phyloP scores from a whole-genome alignment of 2,329 filamentous ascomycete genomes.

The Scortechinia acanthostroma region DNA sequence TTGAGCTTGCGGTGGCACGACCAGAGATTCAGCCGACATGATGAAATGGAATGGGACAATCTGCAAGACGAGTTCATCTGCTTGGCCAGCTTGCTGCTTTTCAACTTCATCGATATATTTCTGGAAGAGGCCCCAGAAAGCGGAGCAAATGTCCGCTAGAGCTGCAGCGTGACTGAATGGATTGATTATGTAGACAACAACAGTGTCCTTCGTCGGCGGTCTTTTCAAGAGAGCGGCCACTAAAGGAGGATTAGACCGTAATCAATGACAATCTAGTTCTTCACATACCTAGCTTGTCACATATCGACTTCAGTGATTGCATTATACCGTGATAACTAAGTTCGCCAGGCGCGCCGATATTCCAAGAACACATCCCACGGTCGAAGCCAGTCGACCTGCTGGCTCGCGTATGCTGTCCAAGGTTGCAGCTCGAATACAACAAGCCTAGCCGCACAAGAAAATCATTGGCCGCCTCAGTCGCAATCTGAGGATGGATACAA shows the following conservation, averaged over 20 bases:
- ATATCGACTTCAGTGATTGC: neutral
- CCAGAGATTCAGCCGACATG: conserved; percentile 37
- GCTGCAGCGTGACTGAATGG: conserved; percentile 37
- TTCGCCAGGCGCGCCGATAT: conserved; percentile 12
- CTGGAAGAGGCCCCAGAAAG: conserved; percentile 47
- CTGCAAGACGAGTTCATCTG: conserved; percentile 36
- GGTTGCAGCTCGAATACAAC: conserved; percentile 45
- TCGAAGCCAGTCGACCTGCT: conserved; percentile 25
- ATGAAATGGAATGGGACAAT: conserved; percentile 47
- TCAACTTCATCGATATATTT: conserved; percentile 33
- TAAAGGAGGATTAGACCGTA: conserved; percentile 22
- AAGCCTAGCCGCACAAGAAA: conserved; percentile 43
- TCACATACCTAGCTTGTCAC: neutral
- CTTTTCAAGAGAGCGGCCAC: conserved; percentile 21
- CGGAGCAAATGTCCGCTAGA: conserved; percentile 40
- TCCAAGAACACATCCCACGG: conserved; percentile 25
- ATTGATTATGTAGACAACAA: conserved; percentile 51
- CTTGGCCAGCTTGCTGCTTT: conserved; percentile 10
- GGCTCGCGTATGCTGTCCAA: conserved; percentile 39
- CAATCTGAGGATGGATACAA: conserved; percentile 41
- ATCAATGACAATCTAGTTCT: neutral
- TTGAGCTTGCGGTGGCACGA: conserved; percentile 36
- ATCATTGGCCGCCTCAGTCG: conserved; percentile 32
- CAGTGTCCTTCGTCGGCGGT: conserved; percentile 23
- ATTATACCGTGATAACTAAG: conserved; percentile 13